phyloP scores from a whole-genome alignment of 495 filamentous ascomycete species.

The Glonium stellatum region DNA sequence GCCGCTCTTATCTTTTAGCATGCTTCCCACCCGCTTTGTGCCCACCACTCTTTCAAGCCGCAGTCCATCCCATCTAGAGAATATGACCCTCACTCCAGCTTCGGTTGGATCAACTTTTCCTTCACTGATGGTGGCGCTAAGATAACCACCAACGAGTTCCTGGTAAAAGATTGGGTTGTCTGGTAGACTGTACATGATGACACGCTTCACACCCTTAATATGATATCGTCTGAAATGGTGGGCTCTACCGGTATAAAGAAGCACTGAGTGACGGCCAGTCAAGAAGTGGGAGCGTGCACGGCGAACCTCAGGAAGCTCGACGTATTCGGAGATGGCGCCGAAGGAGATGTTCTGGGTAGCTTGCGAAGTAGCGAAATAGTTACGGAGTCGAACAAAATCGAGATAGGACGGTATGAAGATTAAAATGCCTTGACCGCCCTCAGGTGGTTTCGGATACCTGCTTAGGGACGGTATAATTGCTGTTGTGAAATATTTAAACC shows the following conservation, averaged over 20 bases:
- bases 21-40: slow-evolving; percentile 57
- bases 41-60: slow-evolving; percentile 88
- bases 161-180: slow-evolving; percentile 83
- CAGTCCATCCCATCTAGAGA: slow-evolving; percentile 81
- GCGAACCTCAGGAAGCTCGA: slow-evolving; percentile 62
- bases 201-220: slow-evolving; percentile 67
- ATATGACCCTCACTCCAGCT: slow-evolving; percentile 58
- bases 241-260: slow-evolving; percentile 86
- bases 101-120: slow-evolving; percentile 34
- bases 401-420: slow-evolving; percentile 89
- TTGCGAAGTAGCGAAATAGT: slow-evolving; percentile 73
- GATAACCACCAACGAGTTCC: slow-evolving; percentile 72
- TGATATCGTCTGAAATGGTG: slow-evolving; percentile 88
- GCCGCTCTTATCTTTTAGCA: slow-evolving; percentile 66
- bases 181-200: slow-evolving; percentile 81
- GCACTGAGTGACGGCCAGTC: slow-evolving; percentile 67
- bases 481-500: slow-evolving; percentile 87
- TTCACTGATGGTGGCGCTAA: slow-evolving; percentile 50
- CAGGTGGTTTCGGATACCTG: slow-evolving; percentile 45
- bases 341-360: slow-evolving; percentile 66
- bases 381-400: slow-evolving; percentile 87
- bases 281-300: slow-evolving; percentile 84
- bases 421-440: slow-evolving; percentile 52
- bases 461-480: slow-evolving; percentile 67
- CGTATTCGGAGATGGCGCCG: slow-evolving; percentile 83